Percentiles rank a stretch among this genome's conserved stretches.
phyloP scores from a whole-genome alignment of 257 asterid species.

The Plantago major region DNA sequence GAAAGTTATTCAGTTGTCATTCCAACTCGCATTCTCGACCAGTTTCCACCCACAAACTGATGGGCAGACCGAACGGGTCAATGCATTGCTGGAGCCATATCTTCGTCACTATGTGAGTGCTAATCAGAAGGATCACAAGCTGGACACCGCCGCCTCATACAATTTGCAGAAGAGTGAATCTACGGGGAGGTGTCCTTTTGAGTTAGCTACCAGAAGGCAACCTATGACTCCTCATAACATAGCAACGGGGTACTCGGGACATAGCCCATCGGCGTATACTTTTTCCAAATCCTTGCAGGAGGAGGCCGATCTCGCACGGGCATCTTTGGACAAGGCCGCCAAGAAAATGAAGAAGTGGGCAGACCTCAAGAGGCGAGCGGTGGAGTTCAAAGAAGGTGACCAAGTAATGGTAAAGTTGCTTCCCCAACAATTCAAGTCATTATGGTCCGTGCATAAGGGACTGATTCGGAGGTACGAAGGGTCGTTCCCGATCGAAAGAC shows the following conservation, averaged over 20 bases:
- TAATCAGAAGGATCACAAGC: background rate
- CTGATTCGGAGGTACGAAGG: constrained; percentile 3
- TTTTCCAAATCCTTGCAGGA: background rate
- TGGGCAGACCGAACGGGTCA: no score
- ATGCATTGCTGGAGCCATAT: no score
- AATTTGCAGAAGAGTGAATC: background rate
- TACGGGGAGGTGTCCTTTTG: background rate
- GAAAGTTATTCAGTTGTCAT: no score
- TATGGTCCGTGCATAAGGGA: constrained; percentile 8
- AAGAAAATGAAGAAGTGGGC: background rate
- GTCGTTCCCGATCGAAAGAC: background rate
- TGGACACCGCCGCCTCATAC: constrained; percentile 1
- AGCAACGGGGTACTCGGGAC: no score
- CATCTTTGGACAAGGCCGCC: background rate
- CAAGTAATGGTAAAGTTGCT: constrained; percentile 7
- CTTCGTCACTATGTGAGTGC: background rate
- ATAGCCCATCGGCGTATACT: no score
- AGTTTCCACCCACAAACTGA: no score
- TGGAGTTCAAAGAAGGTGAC: constrained; percentile 6
- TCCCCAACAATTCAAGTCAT: constrained; percentile 2
- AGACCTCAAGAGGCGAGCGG: background rate
- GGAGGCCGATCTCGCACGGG: background rate
- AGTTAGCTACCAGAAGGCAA: background rate
- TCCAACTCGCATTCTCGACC: no score
- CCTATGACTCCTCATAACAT: no score